These are phyloP conservation scores for Glebionis coronaria DNA, from an alignment of 129 eudicot genomes.

Conservation along the genomic window DNA sequence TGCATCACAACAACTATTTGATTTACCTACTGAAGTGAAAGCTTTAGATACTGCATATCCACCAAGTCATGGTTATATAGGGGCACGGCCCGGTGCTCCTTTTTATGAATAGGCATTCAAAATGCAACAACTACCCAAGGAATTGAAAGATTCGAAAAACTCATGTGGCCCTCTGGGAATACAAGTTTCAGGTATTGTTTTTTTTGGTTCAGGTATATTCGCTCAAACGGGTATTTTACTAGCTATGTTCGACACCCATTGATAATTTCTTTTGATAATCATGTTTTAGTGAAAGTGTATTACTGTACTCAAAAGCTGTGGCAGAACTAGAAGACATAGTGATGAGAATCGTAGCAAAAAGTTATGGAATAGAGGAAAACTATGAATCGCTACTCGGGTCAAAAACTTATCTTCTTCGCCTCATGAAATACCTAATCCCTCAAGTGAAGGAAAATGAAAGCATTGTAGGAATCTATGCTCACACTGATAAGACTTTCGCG, in stretches of 20 bases:
- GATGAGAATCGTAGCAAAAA: constrained; percentile 44
- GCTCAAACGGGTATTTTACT: too few species aligned
- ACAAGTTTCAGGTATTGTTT: constrained; percentile 8
- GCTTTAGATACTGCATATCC: constrained; percentile 19
- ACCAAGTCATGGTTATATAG: constrained; percentile 42
- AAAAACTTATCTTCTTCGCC: constrained; percentile 35
- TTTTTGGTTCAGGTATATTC: too few species aligned
- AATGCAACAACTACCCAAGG: constrained; percentile 31
- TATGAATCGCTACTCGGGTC: constrained; percentile 32
- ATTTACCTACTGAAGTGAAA: constrained; percentile 44
- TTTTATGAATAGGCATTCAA: constrained; percentile 44
- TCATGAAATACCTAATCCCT: constrained; percentile 36
- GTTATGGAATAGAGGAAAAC: constrained; percentile 41
- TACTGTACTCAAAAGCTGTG: constrained; percentile 30
- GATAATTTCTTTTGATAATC: background rate
- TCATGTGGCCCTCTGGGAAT: constrained; percentile 54
- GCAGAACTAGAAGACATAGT: constrained; percentile 40
- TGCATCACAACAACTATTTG: constrained; percentile 32
- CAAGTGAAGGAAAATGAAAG: constrained; percentile 12
- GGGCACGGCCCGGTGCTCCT: constrained; percentile 29
- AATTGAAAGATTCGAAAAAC: constrained; percentile 31
- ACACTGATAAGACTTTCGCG: constrained; percentile 50
- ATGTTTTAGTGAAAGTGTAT: constrained; percentile 24
- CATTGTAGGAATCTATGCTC: constrained; percentile 36
- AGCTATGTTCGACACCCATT: background rate